These are phyloP conservation scores for Echinochloa phyllopogon DNA, from an alignment of 176 grass and related monocot species.

Conservation along the genomic window DNA sequence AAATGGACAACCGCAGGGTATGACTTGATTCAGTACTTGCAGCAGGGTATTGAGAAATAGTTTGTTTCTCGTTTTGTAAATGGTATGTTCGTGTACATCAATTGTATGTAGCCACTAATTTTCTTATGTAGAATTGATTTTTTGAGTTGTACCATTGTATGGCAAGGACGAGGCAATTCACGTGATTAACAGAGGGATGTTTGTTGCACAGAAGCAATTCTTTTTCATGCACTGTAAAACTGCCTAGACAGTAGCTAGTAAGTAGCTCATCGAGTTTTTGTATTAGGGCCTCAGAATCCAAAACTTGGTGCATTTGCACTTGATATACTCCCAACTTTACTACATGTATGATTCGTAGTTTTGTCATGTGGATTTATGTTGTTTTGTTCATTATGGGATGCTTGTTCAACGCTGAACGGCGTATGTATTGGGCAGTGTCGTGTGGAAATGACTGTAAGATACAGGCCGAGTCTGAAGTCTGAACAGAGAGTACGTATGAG, in stretches of 20 bases:
- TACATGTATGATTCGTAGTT: conserved; percentile 9
- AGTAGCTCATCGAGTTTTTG: conserved; percentile 19
- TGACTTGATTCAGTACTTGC: conserved; percentile 98
- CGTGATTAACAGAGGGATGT: conserved; percentile 26
- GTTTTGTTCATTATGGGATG: neutral
- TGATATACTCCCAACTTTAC: neutral
- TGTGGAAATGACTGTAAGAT: neutral
- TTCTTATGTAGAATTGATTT: conserved; percentile 44
- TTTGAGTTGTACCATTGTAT: conserved; percentile 37
- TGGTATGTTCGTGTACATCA: conserved; percentile 55
- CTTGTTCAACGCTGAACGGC: neutral
- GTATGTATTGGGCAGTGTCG: neutral
- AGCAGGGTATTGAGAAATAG: conserved; percentile 99
- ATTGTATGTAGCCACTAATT: conserved; percentile 56
- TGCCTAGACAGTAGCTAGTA: conserved; percentile 24
- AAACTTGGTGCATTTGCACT: neutral
- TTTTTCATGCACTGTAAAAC: conserved; percentile 26
- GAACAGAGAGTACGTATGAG: too few species aligned
- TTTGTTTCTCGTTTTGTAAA: conserved; percentile 51
- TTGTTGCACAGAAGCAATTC: conserved; percentile 29
- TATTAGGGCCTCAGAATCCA: conserved; percentile 17
- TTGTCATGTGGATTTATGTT: neutral
- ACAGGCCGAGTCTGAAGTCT: too few species aligned
- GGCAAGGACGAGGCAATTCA: conserved; percentile 29
- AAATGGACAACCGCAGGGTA: conserved; percentile 98